These are phyloP conservation scores for Anthracocystis setariae DNA, from an alignment of 1,284 basidiomycete genomes.

Conservation along the genomic window DNA sequence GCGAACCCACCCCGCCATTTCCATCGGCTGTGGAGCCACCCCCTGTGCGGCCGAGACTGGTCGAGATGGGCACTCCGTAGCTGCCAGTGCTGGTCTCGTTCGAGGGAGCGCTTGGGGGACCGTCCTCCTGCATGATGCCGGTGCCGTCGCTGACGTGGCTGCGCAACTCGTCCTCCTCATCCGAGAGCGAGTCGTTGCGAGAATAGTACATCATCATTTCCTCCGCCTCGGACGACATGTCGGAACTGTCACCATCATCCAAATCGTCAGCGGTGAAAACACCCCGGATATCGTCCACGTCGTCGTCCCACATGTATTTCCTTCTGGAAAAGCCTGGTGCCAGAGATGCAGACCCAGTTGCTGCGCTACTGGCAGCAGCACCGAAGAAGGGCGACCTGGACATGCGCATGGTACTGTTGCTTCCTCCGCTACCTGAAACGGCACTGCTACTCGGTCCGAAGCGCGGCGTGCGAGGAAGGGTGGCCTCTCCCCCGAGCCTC, in stretches of 20 bases:
- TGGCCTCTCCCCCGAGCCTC: conserved; percentile 41
- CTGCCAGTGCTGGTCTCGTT: neutral
- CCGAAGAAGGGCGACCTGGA: conserved; percentile 31
- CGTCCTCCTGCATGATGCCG: conserved; percentile 11
- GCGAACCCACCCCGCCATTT: conserved; percentile 11
- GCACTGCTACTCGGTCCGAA: conserved; percentile 14
- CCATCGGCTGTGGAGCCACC: neutral
- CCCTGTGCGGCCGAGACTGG: conserved; percentile 12
- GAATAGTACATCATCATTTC: conserved; percentile 49
- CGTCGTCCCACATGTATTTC: conserved; percentile 51
- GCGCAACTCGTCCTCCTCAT: conserved; percentile 28
- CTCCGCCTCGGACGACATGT: conserved; percentile 31
- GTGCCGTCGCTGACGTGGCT: conserved; percentile 5
- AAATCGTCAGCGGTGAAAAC: conserved; percentile 34
- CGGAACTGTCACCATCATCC: conserved; percentile 37
- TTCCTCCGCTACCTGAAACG: neutral
- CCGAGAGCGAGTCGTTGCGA: conserved; percentile 28
- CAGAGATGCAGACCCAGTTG: neutral
- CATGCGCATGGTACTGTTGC: conserved; percentile 5
- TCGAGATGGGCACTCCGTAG: neutral
- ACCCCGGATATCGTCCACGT: conserved; percentile 48
- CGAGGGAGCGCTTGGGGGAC: neutral
- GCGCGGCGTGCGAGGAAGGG: conserved; percentile 39
- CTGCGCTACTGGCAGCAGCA: conserved; percentile 2
- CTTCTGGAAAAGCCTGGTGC: conserved; percentile 11